Evolutionary conservation across 495 filamentous ascomycete genomes (phyloP), one percentile per base, ranked within the genome.

Genomic region (Podospora pseudoanserina): DNA sequence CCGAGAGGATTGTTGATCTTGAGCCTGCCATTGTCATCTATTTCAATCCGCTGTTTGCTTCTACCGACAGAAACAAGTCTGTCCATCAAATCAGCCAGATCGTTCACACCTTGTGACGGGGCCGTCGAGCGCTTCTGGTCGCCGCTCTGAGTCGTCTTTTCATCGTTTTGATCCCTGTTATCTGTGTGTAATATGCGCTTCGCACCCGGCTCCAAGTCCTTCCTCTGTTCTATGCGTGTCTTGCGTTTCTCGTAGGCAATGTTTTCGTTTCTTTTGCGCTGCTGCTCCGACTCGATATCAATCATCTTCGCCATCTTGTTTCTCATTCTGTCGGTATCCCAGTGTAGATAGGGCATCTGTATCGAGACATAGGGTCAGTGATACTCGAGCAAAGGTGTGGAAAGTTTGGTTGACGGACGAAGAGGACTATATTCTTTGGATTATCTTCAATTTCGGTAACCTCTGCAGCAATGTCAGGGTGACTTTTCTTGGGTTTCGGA

Each of bases 281-380:
- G 39, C 0, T 72, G 65, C 13, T 64, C 63, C 2, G 55, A 65
- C 65, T 70, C 72, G 7, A n/a, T 34, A 16, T 54, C 67, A 53
- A 70, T 67, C 62, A 27, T 68, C 9, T 72, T 69, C 26, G 75
- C 63, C 18, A 69, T 71, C 60, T 69, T 69, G 64, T 66, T 81
- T 70, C 79, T 73, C 64, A 78, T 83, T 28, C 78, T 71, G 61
- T 78, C 79, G 34, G 86, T 89, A 49, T 91, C 89, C 73, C 88
- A 91, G 70, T 90, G 87, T 3, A 91, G 76, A 67, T 89, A 91
- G 1, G 88, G 88, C 87, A 90, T 90, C 80, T 32, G 30, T 32
- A 0, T 82, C 34, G 11, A 32, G 0, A 5, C 7, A 15, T 18
- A 57, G 13, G 2, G 39, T 49, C 13, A 49, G 39, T 49, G 9